Base-by-base conservation (phyloP, 371 early-diverging fungal genomes). In the Entomophthora muscae region DNA sequence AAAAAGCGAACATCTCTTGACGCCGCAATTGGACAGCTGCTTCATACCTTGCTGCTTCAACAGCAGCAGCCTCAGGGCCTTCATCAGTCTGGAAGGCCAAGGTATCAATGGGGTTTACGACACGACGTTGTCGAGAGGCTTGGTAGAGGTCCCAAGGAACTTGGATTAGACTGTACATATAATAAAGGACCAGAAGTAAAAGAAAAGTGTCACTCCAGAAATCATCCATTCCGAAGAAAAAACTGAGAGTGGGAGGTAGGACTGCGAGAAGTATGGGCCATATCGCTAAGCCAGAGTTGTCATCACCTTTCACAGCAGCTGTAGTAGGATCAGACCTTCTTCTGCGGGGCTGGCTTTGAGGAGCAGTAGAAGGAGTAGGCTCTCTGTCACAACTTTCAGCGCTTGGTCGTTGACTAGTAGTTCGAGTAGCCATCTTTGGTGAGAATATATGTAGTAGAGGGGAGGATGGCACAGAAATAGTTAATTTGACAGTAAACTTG, bases 81-180 rank as follows among this genome's bases (percentile, higher is more conserved):
- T 63, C 63, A 26, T 67, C 53, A 66, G 53, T 33, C 28, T 59
- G 63, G 23, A 64, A 64, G 12, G 72, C 65, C 30, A 70, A 32
- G 27, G 65, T 61, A 55, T 55, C 56, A 55, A 55, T 55, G 22
- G 56, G 56, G n/a, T 55, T 55, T 55, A 26, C 28, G 13, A 82
- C 67, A 28, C 81, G 73, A 60, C 81, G 69, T 3, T 75, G 73
- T 57, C 78, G 70, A 24, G 84, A 81, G 57, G 83, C 77, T 67
- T 82, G 78, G 65, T 84, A 84, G 53, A 83, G 74, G 30, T 78
- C 75, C 84, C 84, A 84, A 13, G 84, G 84, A 1, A 81, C 82
- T 75, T 81, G 82, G 61, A 84, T 77, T 72, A 83, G 78, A 70
- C 80, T 78, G 65, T 81, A 83, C 52, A 83, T 76, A 67, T 82